A percentile compares a stretch with the other conserved stretches of the same genome.
These are phyloP conservation scores for Yamadazyma tumulicola DNA, from an alignment of 805 yeast species.

Conservation along the genomic window DNA sequence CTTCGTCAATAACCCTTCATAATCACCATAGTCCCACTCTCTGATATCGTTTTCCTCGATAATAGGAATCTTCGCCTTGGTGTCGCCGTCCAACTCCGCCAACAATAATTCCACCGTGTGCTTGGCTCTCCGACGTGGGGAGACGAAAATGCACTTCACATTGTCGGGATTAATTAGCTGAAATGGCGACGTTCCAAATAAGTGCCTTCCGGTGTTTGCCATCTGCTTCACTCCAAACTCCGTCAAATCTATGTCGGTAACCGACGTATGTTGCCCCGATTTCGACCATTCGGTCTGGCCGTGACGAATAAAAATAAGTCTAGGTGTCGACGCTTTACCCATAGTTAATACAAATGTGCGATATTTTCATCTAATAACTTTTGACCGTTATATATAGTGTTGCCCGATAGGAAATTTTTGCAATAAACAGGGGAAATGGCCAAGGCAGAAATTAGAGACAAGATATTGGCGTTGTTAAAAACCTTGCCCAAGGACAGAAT, in stretches of 20 bases:
- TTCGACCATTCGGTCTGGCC: slow-evolving; percentile 97
- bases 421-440: slow-evolving; percentile 21
- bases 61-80: slow-evolving; percentile 40
- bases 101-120: slow-evolving; percentile 68
- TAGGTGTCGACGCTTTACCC: slow-evolving; percentile 46
- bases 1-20: slow-evolving; percentile 75
- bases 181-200: slow-evolving; percentile 54
- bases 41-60: slow-evolving; percentile 65
- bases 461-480: slow-evolving; percentile 55
- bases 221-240: slow-evolving; percentile 75
- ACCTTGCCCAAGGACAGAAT: slow-evolving; percentile 67
- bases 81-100: slow-evolving; percentile 42
- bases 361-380: background rate
- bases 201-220: slow-evolving; percentile 63
- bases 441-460: slow-evolving; percentile 49
- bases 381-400: background rate
- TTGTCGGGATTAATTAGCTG: slow-evolving; percentile 60
- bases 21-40: slow-evolving; percentile 97
- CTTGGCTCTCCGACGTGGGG: slow-evolving; percentile 80
- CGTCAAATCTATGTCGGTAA: slow-evolving; percentile 79
- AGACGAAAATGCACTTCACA: slow-evolving; percentile 63
- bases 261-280: slow-evolving; percentile 86
- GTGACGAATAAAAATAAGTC: slow-evolving; percentile 72
- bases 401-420: background rate
- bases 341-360: slow-evolving; percentile 1